Percentiles rank a stretch among this genome's conserved stretches.
These are phyloP conservation scores for Rhododendron mucronatum DNA, from an alignment of 148 eudicot genomes.

Conservation along the genomic window DNA sequence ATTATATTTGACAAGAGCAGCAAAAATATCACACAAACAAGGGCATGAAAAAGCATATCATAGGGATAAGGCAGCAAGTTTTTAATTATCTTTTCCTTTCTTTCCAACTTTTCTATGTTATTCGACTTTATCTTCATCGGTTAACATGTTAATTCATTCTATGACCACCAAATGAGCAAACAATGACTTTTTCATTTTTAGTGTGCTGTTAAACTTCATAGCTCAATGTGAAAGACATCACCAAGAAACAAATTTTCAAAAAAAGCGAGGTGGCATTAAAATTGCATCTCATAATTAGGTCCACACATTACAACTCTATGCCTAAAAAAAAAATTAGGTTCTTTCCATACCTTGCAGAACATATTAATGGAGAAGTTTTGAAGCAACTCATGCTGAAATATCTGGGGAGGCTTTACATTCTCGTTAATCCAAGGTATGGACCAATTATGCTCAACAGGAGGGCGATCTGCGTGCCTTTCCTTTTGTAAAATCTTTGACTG, in stretches of 20 bases:
- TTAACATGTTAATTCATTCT: not conserved
- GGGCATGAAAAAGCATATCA: not conserved
- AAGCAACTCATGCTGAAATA: constrained; percentile 97
- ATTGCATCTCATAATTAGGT: not conserved
- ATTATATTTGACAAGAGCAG: not conserved
- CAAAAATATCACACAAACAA: not conserved
- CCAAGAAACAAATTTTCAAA: not conserved
- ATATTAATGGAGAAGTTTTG: constrained; percentile 90
- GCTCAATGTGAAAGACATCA: not conserved
- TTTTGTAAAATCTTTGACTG: constrained; percentile 50
- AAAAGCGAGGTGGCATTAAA: not conserved
- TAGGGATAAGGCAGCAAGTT: not conserved
- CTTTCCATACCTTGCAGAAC: constrained; percentile 83
- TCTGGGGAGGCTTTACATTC: constrained; percentile 67
- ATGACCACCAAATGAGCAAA: not conserved
- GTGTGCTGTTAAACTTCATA: not conserved
- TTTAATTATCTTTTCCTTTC: not conserved
- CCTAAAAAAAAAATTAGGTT: not conserved
- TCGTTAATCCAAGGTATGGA: constrained; percentile 58
- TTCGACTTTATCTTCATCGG: not conserved
- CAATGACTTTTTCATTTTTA: not conserved
- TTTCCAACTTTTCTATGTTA: not conserved
- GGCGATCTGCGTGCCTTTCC: constrained; percentile 95
- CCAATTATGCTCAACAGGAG: constrained; percentile 95
- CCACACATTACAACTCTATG: not conserved